Percentiles rank a stretch among this genome's conserved stretches.
These are phyloP conservation scores for Crithidia thermophila DNA, from an alignment of 208 protist species.

Conservation along the genomic window DNA sequence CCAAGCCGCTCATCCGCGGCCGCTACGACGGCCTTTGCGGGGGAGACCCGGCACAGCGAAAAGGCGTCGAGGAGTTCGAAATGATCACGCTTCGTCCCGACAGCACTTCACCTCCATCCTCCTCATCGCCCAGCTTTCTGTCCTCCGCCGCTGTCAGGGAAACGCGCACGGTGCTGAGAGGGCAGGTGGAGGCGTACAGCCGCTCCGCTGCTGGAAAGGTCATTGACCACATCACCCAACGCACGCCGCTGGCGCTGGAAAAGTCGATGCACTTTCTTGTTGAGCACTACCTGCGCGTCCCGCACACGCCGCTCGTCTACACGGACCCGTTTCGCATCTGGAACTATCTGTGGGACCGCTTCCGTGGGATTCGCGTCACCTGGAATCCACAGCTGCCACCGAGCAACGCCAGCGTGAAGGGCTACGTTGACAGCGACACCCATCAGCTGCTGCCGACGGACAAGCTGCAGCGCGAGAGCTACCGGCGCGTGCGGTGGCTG, in stretches of 20 bases:
- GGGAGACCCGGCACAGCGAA: constrained; percentile 46
- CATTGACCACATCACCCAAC: constrained; percentile 49
- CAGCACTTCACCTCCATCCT: not conserved
- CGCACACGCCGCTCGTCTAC: constrained; percentile 66
- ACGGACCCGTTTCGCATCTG: constrained; percentile 72
- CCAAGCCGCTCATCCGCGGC: constrained; percentile 44
- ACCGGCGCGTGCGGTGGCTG: constrained; percentile 70
- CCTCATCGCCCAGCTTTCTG: not conserved
- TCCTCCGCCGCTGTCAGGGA: constrained; percentile 5
- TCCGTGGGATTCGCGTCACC: constrained; percentile 78
- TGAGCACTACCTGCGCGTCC: constrained; percentile 75
- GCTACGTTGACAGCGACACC: constrained; percentile 30
- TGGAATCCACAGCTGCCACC: constrained; percentile 69
- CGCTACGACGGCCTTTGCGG: constrained; percentile 58
- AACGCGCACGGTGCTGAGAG: no score
- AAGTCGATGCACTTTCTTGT: constrained; percentile 90
- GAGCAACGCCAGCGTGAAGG: constrained; percentile 29
- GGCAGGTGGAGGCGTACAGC: constrained; percentile 69
- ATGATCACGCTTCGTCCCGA: constrained; percentile 8
- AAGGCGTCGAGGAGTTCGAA: constrained; percentile 50
- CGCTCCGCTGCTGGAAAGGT: constrained; percentile 72
- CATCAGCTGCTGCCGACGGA: constrained; percentile 1
- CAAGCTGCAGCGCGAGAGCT: constrained; percentile 37
- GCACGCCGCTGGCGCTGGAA: constrained; percentile 70
- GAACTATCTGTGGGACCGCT: constrained; percentile 84